phyloP scores from a whole-genome alignment of 495 filamentous ascomycete species.

The Xylaria scruposa region DNA sequence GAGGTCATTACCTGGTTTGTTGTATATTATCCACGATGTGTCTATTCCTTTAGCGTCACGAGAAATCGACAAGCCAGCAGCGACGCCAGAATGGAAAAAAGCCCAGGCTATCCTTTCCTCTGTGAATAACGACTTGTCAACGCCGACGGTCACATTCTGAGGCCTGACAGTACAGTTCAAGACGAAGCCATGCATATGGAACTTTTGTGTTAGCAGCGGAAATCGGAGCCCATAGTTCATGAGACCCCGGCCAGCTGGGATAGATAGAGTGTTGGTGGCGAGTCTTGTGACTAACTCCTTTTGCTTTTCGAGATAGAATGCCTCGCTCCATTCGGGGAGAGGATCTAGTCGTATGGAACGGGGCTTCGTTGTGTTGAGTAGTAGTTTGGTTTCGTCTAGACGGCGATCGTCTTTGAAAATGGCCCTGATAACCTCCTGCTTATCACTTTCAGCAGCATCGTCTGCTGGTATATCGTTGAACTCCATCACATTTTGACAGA shows the following conservation, averaged over 20 bases:
- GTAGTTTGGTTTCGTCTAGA: conserved; percentile 76
- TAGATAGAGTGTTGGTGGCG: conserved; percentile 84
- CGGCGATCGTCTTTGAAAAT: conserved; percentile 92
- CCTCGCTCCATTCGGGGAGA: conserved; percentile 80
- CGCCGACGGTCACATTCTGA: conserved; percentile 83
- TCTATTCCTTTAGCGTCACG: conserved; percentile 91
- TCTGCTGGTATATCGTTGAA: conserved; percentile 48
- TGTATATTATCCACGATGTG: conserved; percentile 97
- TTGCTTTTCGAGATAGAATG: conserved; percentile 89
- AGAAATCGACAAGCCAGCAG: conserved; percentile 88
- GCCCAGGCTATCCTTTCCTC: conserved; percentile 98
- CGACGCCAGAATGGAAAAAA: conserved; percentile 95
- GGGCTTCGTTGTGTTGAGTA: conserved; percentile 79
- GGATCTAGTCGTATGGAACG: conserved; percentile 78
- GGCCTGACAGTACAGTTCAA: conserved; percentile 89
- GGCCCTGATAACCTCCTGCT: conserved; percentile 77
- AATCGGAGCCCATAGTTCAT: conserved; percentile 82
- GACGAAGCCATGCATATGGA: conserved; percentile 84
- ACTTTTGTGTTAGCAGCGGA: conserved; percentile 89
- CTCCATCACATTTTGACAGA: conserved; percentile 54
- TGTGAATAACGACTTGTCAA: conserved; percentile 80
- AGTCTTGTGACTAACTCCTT: conserved; percentile 86
- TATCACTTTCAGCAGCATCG: conserved; percentile 69
- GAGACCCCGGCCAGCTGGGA: conserved; percentile 83
- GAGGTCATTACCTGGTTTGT: conserved; percentile 85